Percentiles rank a stretch among this genome's conserved stretches.
phyloP scores from a whole-genome alignment of 306 rosid genomes.

The Prunus davidiana region DNA sequence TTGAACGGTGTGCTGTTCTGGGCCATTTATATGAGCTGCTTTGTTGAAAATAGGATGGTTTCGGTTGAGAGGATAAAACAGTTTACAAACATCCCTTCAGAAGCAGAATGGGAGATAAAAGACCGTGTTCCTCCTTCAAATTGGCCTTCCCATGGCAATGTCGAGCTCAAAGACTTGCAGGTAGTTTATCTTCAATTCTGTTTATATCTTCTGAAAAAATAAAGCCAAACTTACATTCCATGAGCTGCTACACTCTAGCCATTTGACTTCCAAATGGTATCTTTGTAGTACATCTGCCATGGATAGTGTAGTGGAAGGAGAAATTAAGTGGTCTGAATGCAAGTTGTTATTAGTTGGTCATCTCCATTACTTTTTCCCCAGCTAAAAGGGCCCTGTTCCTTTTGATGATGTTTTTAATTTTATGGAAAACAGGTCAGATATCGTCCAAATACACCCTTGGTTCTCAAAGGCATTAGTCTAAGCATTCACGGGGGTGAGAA shows the following conservation, averaged over 20 bases:
- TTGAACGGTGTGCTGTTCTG: constrained; percentile 69
- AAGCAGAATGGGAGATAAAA: constrained; percentile 64
- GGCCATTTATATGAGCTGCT: constrained; percentile 83
- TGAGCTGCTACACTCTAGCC: too few species aligned
- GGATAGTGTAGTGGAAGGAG: too few species aligned
- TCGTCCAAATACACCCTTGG: constrained; percentile 87
- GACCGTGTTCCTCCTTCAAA: constrained; percentile 66
- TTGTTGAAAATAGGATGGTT: constrained; percentile 88
- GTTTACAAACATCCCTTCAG: constrained; percentile 74
- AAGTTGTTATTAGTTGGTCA: not conserved
- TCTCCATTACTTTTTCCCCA: not conserved
- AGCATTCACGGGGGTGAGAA: constrained; percentile 88
- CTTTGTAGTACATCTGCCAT: too few species aligned
- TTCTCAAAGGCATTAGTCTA: constrained; percentile 79
- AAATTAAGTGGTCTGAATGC: not conserved
- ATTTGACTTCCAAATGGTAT: too few species aligned
- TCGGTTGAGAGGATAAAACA: constrained; percentile 96
- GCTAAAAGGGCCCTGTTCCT: not conserved
- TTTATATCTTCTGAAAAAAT: not conserved
- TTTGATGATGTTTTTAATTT: not conserved
- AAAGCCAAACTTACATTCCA: not conserved
- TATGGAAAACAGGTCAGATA: constrained; percentile 69
- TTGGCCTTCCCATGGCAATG: constrained; percentile 88
- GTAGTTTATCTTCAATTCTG: constrained; percentile 28
- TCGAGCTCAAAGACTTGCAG: constrained; percentile 74